These are phyloP conservation scores for Mrakia blollopis DNA, from an alignment of 768 basidiomycete genomes.

Conservation along the genomic window DNA sequence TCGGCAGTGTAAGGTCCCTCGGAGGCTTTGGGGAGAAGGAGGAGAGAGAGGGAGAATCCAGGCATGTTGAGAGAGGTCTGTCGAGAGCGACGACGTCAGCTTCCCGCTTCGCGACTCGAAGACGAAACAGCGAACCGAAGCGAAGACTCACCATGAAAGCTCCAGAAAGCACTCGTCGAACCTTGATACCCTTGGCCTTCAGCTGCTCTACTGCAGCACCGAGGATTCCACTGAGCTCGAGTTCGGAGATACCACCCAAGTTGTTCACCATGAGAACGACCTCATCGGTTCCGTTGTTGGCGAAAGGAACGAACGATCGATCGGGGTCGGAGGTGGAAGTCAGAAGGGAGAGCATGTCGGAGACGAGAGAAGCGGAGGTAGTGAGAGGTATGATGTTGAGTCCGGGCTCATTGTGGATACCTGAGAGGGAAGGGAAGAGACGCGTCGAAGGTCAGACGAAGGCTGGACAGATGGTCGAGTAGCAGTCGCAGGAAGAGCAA, in stretches of 20 bases:
- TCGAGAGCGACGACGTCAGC: not conserved
- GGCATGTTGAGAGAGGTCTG: constrained; percentile 48
- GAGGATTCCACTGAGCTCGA: constrained; percentile 41
- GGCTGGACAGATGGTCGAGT: not conserved
- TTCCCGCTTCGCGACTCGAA: not conserved
- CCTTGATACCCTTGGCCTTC: constrained; percentile 46
- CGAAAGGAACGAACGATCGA: constrained; percentile 46
- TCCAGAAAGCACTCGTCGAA: constrained; percentile 65
- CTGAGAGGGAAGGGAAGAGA: constrained; percentile 34
- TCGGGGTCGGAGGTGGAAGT: constrained; percentile 45
- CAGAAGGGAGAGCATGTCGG: constrained; percentile 43
- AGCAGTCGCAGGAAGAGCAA: too few relatives aligned
- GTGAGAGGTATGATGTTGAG: constrained; percentile 42
- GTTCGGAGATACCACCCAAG: constrained; percentile 43
- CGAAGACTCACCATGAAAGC: constrained; percentile 62
- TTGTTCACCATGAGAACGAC: constrained; percentile 48
- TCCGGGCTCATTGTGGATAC: constrained; percentile 50
- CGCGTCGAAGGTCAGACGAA: not conserved
- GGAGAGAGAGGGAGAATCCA: constrained; percentile 41
- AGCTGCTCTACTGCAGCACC: constrained; percentile 36
- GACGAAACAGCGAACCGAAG: too few relatives aligned
- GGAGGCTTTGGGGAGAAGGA: constrained; percentile 47
- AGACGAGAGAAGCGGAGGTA: constrained; percentile 42
- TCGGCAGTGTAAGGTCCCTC: constrained; percentile 38
- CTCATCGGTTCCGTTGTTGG: constrained; percentile 40